Base-by-base conservation (phyloP, 106 monocot species). In the Allium fistulosum region DNA sequence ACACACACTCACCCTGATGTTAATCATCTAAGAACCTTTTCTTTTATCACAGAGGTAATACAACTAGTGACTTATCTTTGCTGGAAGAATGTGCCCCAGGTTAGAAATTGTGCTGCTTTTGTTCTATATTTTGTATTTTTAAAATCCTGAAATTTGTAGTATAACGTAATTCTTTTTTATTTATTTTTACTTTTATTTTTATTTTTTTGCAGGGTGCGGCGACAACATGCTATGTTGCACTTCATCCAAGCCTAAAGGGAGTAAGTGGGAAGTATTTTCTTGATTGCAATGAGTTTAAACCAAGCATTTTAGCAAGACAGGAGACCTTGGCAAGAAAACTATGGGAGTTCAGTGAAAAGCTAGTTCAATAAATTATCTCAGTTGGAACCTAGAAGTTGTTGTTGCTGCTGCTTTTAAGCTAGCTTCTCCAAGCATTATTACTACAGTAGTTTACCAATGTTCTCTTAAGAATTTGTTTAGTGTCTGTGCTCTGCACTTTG, bases 21-120 rank as follows among this genome's bases (percentile, higher is more conserved):
- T 14, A 46, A 46, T 63, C 15, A 46, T 63, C 22, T 48, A 0
- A 47, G 1, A 16, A 7, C 8, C 15, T 15, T 53, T 15, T 53
- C 13, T 66, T 61, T 63, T 69, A 59, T 62, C 81, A 80, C 78
- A 96, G 96, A 67, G 64, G 37, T 82, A 14, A 3, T 88, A 13
- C 74, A 78, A 55, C 49, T 86, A 28, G 76, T 84, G 72, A 89
- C 83, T 47, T 92, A 67, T 68, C 58, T 90, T 37, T 68, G 80
- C 9, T 97, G 97, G 97, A 97, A 97, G 79, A 97, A 77, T 71
- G 87, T 97, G 26, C 92, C 87, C 18, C 92, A 97, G 92, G 97
- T 97, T 65, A 62, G 69, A 27, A 52, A 15, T 59, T 59, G n/a
- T 59, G 9, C 17, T 59, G 3, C 11, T 12, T 15, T 55, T 55